Conservation (phyloP, 1,284 basidiomycete genomes). For the Athelia psychrophila region DNA sequence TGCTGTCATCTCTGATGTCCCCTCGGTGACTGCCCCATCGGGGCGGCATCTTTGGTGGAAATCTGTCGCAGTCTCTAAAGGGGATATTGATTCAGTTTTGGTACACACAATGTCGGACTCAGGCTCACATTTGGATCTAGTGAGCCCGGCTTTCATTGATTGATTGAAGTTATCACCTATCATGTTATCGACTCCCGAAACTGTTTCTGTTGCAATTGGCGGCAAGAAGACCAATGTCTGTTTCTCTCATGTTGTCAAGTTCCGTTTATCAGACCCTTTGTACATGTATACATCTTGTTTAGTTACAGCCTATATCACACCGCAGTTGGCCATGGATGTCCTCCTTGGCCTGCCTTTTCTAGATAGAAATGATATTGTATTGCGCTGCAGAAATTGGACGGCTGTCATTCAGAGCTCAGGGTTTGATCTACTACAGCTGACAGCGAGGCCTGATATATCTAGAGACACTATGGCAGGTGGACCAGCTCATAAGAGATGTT, state of each 20-base stretch:
- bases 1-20: background rate
- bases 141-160: too few relatives aligned
- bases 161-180: too few relatives aligned
- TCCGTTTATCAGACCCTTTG: background rate
- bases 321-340: background rate
- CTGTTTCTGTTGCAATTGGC: background rate
- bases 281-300: background rate
- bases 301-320: background rate
- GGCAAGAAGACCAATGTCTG: background rate
- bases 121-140: background rate
- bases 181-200: too few relatives aligned
- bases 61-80: background rate
- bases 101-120: too few relatives aligned
- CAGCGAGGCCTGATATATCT: background rate
- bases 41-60: too few relatives aligned
- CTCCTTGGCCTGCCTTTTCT: background rate
- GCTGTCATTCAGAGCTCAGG: background rate
- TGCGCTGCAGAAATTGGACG: background rate
- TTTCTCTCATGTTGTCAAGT: background rate
- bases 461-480: background rate
- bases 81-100: background rate
- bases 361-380: background rate
- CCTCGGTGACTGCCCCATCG: background rate
- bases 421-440: background rate
- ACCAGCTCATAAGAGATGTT: background rate